These are phyloP conservation scores for Diaporthe sp. DNA, from an alignment of 2,329 filamentous ascomycete species.

Conservation along the genomic window DNA sequence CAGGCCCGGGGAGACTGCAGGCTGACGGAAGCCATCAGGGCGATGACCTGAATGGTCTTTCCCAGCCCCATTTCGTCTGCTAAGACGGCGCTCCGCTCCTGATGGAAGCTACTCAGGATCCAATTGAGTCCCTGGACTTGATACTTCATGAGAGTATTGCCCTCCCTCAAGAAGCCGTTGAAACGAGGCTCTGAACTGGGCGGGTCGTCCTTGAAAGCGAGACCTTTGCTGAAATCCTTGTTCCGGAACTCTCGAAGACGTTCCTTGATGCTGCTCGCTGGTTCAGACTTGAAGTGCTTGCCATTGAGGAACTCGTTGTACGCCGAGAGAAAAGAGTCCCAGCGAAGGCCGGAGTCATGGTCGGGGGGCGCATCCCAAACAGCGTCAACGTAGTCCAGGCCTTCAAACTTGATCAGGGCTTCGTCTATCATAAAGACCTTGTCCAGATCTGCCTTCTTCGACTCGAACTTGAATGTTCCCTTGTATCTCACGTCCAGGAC, in stretches of 20 bases:
- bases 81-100: slow-evolving; percentile 86
- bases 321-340: slow-evolving; percentile 83
- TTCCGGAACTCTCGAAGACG: slow-evolving; percentile 78
- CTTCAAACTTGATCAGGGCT: slow-evolving; percentile 91
- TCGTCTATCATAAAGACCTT: slow-evolving; percentile 80
- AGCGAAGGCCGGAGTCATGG: slow-evolving; percentile 74
- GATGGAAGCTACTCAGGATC: slow-evolving; percentile 91
- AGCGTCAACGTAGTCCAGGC: slow-evolving; percentile 88
- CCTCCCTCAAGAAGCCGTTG: slow-evolving; percentile 67
- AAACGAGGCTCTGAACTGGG: slow-evolving; percentile 5
- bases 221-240: slow-evolving; percentile 69
- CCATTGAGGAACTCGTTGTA: slow-evolving; percentile 90
- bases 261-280: slow-evolving; percentile 72
- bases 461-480: slow-evolving; percentile 60
- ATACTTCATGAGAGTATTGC: slow-evolving; percentile 84
- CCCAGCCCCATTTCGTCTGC: slow-evolving; percentile 99
- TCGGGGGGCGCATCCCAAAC: slow-evolving; percentile 90
- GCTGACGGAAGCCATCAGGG: slow-evolving; percentile 81
- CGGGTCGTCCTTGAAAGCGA: slow-evolving; percentile 68
- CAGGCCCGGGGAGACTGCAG: slow-evolving; percentile 80
- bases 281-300: slow-evolving; percentile 73
- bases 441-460: slow-evolving; percentile 77
- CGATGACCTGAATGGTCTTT: slow-evolving; percentile 95
- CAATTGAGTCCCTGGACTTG: slow-evolving; percentile 95
- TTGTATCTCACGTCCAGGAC: slow-evolving; percentile 84